phyloP scores from a whole-genome alignment of 2,329 filamentous ascomycete genomes.

The Aspergillus quadricinctus region DNA sequence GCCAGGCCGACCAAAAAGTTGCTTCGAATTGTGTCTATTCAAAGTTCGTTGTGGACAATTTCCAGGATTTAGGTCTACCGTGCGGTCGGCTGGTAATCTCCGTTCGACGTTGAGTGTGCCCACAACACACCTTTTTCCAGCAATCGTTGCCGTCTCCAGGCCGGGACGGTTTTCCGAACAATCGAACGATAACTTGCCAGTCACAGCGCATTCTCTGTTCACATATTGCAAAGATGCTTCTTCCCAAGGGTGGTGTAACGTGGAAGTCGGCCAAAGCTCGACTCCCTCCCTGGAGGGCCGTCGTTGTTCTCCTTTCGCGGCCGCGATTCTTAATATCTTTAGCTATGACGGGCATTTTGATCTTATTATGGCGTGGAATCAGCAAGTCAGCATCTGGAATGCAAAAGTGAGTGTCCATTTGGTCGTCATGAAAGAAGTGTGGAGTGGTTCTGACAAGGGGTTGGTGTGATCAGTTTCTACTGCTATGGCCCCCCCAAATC shows the following conservation, averaged over 20 bases:
- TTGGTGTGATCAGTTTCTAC: slow-evolving; percentile 66
- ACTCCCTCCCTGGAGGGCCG: slow-evolving; percentile 70
- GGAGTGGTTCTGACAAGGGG: slow-evolving; percentile 11
- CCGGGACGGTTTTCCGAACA: slow-evolving; percentile 2
- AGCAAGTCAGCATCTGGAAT: slow-evolving; percentile 76
- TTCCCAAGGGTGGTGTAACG: slow-evolving; percentile 81
- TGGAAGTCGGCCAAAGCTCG: slow-evolving; percentile 86
- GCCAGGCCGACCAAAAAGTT: neutral
- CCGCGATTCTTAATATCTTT: slow-evolving; percentile 74
- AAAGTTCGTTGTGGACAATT: neutral
- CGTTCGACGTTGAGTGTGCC: neutral
- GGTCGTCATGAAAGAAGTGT: neutral
- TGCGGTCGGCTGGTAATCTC: neutral
- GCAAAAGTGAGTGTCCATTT: slow-evolving; percentile 65
- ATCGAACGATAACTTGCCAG: neutral
- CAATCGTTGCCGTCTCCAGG: slow-evolving; percentile 13
- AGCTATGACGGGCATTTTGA: slow-evolving; percentile 63
- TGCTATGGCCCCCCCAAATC: slow-evolving; percentile 94
- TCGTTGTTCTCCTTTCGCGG: slow-evolving; percentile 67
- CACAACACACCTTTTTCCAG: slow-evolving; percentile 2
- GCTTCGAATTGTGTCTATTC: neutral
- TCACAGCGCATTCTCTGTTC: neutral
- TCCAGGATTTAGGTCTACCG: neutral
- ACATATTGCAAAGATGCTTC: slow-evolving; percentile 61
- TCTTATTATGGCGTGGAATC: slow-evolving; percentile 86